Evolutionary conservation across 495 filamentous ascomycete species (phyloP).

Genomic region (Lasiosphaeris hirsuta): DNA sequence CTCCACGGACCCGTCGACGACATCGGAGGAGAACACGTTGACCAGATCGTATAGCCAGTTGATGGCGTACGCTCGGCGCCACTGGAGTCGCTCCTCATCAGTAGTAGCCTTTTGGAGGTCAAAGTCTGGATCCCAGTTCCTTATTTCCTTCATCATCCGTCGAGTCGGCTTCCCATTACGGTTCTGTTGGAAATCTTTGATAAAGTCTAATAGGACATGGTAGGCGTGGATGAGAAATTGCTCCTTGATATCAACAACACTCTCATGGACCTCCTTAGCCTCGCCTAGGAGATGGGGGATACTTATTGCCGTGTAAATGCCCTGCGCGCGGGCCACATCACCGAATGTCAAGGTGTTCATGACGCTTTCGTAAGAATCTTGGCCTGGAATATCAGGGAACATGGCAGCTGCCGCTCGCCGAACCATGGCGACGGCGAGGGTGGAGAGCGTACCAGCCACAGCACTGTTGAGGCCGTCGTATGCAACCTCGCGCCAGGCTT

Average conservation of each 20-base stretch:
- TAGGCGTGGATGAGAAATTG: constrained; percentile 40
- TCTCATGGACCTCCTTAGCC: constrained; percentile 15
- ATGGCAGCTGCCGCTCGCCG: constrained; percentile 30
- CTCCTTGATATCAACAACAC: constrained; percentile 37
- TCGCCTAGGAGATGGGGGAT: constrained; percentile 9
- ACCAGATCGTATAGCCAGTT: too few relatives aligned
- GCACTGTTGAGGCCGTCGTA: constrained; percentile 44
- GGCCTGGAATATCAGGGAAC: constrained; percentile 41
- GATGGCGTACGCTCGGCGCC: too few relatives aligned
- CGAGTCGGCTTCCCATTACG: constrained; percentile 46
- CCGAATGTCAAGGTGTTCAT: constrained; percentile 37
- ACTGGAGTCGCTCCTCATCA: too few relatives aligned
- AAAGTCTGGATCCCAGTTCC: too few relatives aligned
- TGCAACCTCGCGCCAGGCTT: constrained; percentile 43
- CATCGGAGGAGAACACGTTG: too few relatives aligned
- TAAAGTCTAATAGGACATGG: constrained; percentile 42
- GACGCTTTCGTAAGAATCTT: constrained; percentile 36
- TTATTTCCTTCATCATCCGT: constrained; percentile 34
- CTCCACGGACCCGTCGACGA: constrained; percentile 22
- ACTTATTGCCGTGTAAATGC: constrained; percentile 22
- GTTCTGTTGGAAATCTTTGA: constrained; percentile 44
- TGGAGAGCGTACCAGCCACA: constrained; percentile 42
- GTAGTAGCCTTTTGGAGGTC: too few relatives aligned
- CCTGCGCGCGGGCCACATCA: constrained; percentile 32
- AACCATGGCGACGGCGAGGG: constrained; percentile 39